Conservation (phyloP, 208 protist genomes). For the Acanthamoeba triangularis region DNA sequence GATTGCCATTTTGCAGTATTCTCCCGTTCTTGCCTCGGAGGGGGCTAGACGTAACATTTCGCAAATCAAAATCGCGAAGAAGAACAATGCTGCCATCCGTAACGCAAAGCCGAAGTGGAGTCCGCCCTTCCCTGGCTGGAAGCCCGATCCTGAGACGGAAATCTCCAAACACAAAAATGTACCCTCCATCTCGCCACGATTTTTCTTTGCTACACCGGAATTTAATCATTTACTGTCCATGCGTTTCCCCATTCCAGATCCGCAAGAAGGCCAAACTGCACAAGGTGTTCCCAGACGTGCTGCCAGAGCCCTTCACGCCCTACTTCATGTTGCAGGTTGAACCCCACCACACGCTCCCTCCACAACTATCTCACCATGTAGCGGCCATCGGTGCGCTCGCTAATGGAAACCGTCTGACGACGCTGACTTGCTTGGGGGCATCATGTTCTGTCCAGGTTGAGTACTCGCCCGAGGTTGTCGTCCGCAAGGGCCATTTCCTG, state of each 20-base stretch:
- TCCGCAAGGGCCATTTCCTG: slow-evolving; percentile 15
- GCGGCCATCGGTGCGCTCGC: background rate
- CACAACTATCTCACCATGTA: background rate
- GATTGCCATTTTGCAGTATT: background rate
- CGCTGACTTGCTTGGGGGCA: background rate
- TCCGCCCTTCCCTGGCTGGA: slow-evolving; percentile 25
- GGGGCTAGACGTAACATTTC: background rate
- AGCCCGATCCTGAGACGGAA: slow-evolving; percentile 50
- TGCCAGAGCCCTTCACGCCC: slow-evolving; percentile 54
- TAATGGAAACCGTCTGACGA: background rate
- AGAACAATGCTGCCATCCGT: background rate
- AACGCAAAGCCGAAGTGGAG: background rate
- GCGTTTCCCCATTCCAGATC: background rate
- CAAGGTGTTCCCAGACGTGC: slow-evolving; percentile 21
- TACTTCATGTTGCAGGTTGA: background rate
- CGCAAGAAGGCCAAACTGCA: slow-evolving; percentile 45
- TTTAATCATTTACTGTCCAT: too few relatives aligned
- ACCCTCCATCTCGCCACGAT: background rate
- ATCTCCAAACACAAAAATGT: slow-evolving; percentile 61
- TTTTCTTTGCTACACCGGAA: background rate
- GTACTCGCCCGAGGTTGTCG: background rate
- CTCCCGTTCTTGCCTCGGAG: background rate
- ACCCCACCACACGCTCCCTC: background rate
- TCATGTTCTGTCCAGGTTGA: background rate
- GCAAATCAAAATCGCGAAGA: background rate